Base-by-base conservation (phyloP, 176 grass and related monocot species). In the Musa acuminata region DNA sequence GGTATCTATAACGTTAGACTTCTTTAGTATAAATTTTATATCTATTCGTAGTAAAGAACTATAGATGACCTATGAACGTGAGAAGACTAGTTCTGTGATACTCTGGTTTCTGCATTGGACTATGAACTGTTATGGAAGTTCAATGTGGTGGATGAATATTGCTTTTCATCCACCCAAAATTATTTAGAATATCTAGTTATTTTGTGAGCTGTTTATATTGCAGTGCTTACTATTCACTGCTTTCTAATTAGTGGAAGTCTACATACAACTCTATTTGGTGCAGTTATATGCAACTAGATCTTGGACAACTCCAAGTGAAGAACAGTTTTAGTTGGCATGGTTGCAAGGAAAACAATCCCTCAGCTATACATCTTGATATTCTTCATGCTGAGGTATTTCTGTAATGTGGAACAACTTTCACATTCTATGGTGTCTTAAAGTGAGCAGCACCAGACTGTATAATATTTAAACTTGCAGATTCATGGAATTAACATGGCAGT, bases 261-360 rank as follows among this genome's bases (percentile, higher is more conserved):
- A 83, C 29, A 7, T 55, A 72, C 22, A 75, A 13, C 35, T 62
- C 52, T 55, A 21, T 50, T 79, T 79, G 29, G 51, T 98, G 77
- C 80, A 98, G 94, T 79, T 98, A 87, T 83, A 98, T 98, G 85
- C 90, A 98, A 85, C 84, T 98, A 81, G 94, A 98, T 87, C 86
- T 98, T 58, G 94, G 94, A 52, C 86, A 93, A 78, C 70, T 98
- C 14, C 90, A 93, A 78, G 80, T 98, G 67, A 80, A 58, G 53
- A 98, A 98, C 75, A 83, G 71, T 77, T 91, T 93, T 85, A 89
- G 84, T 77, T 98, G 94, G 94, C 88, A 91, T 77, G 94, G 94
- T 62, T 82, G 79, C 81, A 89, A 98, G 84, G 90, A 98, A 60
- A 91, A 49, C 57, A 88, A 98, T 79, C 87, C 87, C 55, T 83